Percentiles rank a stretch among this genome's conserved stretches.
Conservation (phyloP, 176 grass and related monocot species). For the Microstegium vimineum region DNA sequence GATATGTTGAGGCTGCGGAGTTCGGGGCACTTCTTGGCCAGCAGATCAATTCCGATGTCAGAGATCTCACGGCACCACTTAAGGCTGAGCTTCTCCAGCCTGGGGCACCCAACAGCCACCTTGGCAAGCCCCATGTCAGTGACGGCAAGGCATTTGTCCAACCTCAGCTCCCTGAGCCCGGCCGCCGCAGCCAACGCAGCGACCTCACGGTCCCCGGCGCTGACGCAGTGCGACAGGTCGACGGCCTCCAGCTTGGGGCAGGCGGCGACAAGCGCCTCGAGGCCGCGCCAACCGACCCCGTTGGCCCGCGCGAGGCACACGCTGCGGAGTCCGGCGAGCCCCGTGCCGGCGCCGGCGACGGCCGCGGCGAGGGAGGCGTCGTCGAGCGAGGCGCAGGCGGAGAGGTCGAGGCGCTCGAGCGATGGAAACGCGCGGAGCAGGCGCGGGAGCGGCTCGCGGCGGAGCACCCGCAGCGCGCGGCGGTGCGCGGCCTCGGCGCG, state of each 20-base stretch:
- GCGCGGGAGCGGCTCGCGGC: constrained; percentile 51
- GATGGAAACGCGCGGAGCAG: constrained; percentile 52
- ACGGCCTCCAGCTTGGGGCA: constrained; percentile 74
- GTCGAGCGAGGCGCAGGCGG: constrained; percentile 73
- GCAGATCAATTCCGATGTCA: constrained; percentile 86
- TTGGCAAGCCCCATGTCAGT: constrained; percentile 94
- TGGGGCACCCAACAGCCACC: constrained; percentile 72
- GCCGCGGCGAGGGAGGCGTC: constrained; percentile 49
- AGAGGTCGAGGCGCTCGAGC: constrained; percentile 75
- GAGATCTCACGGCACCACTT: constrained; percentile 98
- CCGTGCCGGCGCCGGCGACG: not conserved
- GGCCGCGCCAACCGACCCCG: constrained; percentile 74
- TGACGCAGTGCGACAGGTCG: constrained; percentile 81
- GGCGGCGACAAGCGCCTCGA: constrained; percentile 54
- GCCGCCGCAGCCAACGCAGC: constrained; percentile 49
- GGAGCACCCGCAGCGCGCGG: constrained; percentile 58
- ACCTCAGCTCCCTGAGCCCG: constrained; percentile 54
- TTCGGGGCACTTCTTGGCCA: constrained; percentile 78
- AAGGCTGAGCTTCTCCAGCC: constrained; percentile 64
- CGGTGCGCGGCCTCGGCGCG: constrained; percentile 63
- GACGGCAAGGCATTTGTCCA: constrained; percentile 78
- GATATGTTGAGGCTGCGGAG: constrained; percentile 74
- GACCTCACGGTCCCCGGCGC: constrained; percentile 70
- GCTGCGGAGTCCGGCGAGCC: constrained; percentile 19
- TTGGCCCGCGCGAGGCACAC: constrained; percentile 72